phyloP scores from a whole-genome alignment of 768 basidiomycete species.

The Austroboletus festivus region DNA sequence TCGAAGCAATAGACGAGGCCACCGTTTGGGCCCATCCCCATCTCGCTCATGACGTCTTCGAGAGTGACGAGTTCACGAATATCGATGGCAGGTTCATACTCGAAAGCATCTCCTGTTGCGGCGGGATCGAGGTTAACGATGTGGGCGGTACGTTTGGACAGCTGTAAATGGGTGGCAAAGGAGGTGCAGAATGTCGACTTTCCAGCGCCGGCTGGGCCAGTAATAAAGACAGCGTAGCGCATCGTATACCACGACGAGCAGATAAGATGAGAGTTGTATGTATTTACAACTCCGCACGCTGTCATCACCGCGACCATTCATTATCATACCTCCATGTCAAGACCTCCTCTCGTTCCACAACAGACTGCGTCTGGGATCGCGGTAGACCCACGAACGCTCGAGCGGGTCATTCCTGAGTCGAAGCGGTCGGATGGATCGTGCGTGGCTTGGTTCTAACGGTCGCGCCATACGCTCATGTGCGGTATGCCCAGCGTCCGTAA shows the following conservation, averaged over 20 bases:
- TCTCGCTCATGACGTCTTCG: slow-evolving; percentile 94
- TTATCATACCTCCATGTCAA: slow-evolving; percentile 50
- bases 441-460: slow-evolving; percentile 8
- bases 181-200: slow-evolving; percentile 93
- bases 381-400: slow-evolving; percentile 79
- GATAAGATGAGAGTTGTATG: slow-evolving; percentile 12
- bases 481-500: slow-evolving; percentile 64
- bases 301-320: too few species aligned
- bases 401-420: slow-evolving; percentile 87
- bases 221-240: slow-evolving; percentile 87
- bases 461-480: slow-evolving; percentile 3
- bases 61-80: slow-evolving; percentile 90
- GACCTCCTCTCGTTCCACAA: slow-evolving; percentile 71
- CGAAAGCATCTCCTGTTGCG: slow-evolving; percentile 80
- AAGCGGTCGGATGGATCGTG: slow-evolving; percentile 83
- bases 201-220: slow-evolving; percentile 97
- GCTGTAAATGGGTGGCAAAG: slow-evolving; percentile 83
- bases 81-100: slow-evolving; percentile 90
- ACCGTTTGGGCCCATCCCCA: slow-evolving; percentile 95
- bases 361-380: slow-evolving; percentile 76
- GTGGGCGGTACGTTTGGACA: slow-evolving; percentile 80
- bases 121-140: slow-evolving; percentile 98
- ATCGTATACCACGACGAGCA: slow-evolving; percentile 40
- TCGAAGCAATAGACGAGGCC: slow-evolving; percentile 98
- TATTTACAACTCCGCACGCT: slow-evolving; percentile 31